A percentile compares a stretch with the other conserved stretches of the same genome.
Conservation (phyloP, 306 rosid species). For the Lupinus albus region DNA sequence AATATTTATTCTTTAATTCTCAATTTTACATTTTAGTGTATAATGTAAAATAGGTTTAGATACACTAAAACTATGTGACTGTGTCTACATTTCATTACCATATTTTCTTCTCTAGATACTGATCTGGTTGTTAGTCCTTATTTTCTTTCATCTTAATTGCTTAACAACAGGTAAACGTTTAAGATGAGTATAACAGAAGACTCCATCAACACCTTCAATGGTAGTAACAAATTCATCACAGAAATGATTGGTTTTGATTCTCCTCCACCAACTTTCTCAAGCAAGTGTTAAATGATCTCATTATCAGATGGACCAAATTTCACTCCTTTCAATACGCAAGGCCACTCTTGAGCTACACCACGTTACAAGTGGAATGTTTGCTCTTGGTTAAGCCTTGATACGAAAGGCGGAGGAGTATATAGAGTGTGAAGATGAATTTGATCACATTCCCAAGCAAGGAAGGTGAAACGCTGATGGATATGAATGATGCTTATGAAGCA, state of each 20-base stretch:
- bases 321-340: constrained; percentile 87
- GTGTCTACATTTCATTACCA: too few species aligned
- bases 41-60: too few species aligned
- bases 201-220: constrained; percentile 67
- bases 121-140: constrained; percentile 46
- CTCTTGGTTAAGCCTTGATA: too few species aligned
- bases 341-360: constrained; percentile 71
- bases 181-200: constrained; percentile 83
- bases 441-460: constrained; percentile 84
- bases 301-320: constrained; percentile 90
- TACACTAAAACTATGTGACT: too few species aligned
- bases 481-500: constrained; percentile 70
- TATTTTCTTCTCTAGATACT: constrained; percentile 70
- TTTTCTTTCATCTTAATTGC: constrained; percentile 36
- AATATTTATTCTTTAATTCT: too few species aligned
- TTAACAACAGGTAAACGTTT: constrained; percentile 66
- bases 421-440: constrained; percentile 95
- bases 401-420: constrained; percentile 92
- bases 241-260: constrained; percentile 67
- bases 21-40: too few species aligned
- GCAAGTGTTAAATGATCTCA: constrained; percentile 75
- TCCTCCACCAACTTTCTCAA: constrained; percentile 63
- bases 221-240: constrained; percentile 70
- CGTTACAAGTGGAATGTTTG: too few species aligned
- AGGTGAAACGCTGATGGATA: constrained; percentile 85